These are phyloP conservation scores for Evernia prunastri DNA, from an alignment of 495 filamentous ascomycete genomes.

Conservation along the genomic window DNA sequence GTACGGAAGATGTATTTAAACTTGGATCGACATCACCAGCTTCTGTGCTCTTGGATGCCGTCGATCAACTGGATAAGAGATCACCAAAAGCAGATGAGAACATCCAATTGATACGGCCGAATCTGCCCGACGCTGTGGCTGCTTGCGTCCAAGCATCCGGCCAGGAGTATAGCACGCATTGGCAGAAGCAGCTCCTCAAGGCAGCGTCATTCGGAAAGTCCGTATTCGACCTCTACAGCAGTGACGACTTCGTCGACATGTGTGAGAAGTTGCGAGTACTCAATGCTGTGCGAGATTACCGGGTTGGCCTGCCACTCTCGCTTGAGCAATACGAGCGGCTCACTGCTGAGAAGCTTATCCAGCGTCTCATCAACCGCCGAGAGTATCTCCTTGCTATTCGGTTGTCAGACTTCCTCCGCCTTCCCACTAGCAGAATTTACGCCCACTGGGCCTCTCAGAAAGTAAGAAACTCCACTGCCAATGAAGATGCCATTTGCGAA, in stretches of 20 bases:
- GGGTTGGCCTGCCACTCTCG: constrained; percentile 84
- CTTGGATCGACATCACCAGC: constrained; percentile 81
- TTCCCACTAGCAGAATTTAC: constrained; percentile 85
- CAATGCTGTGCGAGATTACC: constrained; percentile 83
- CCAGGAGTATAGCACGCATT: constrained; percentile 79
- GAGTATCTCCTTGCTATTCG: constrained; percentile 88
- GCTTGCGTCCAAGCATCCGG: constrained; percentile 86
- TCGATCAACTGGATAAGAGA: constrained; percentile 83
- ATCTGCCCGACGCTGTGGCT: constrained; percentile 86
- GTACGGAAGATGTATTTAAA: constrained; percentile 81
- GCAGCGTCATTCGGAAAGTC: constrained; percentile 97
- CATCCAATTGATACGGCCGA: constrained; percentile 83
- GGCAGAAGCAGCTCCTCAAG: constrained; percentile 92
- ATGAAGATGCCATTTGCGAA: constrained; percentile 82
- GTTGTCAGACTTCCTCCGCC: constrained; percentile 78
- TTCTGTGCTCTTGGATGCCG: constrained; percentile 84
- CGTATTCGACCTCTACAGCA: constrained; percentile 90
- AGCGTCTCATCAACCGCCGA: constrained; percentile 76
- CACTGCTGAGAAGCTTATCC: constrained; percentile 78
- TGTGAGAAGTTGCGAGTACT: constrained; percentile 88
- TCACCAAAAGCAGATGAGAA: constrained; percentile 97
- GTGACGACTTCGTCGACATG: constrained; percentile 98
- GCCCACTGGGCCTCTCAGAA: constrained; percentile 96
- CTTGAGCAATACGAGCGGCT: constrained; percentile 87
- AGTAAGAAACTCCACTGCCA: constrained; percentile 73